Conservation (phyloP, 306 rosid species). For the Glycyrrhiza uralensis region DNA sequence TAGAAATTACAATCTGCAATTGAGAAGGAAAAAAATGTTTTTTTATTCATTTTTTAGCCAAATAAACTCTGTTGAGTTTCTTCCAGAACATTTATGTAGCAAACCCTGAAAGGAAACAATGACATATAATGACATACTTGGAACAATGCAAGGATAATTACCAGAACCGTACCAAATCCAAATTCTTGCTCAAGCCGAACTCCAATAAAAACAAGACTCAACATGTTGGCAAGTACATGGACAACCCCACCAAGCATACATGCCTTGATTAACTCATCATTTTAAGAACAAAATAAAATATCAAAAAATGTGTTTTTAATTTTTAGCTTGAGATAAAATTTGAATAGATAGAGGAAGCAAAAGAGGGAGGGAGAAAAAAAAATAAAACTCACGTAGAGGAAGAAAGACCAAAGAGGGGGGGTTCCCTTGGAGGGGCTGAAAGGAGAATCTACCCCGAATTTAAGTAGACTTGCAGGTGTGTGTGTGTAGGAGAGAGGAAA, state of each 20-base stretch:
- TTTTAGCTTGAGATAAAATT: neutral
- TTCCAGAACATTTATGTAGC: neutral
- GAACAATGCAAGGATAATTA: conserved; percentile 30
- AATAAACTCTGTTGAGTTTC: neutral
- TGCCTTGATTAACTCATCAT: neutral
- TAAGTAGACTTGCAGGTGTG: no score
- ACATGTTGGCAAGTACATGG: conserved; percentile 80
- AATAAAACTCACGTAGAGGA: conserved; percentile 49
- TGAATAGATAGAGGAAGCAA: neutral
- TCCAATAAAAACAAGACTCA: conserved; percentile 78
- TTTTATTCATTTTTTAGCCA: neutral
- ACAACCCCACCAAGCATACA: conserved; percentile 49
- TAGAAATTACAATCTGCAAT: conserved; percentile 16
- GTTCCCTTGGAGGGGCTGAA: conserved; percentile 74
- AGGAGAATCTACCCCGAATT: conserved; percentile 75
- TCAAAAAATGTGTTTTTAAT: neutral
- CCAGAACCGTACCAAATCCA: conserved; percentile 75
- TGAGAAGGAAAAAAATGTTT: neutral
- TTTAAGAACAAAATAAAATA: neutral
- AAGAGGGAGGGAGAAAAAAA: no score
- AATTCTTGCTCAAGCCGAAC: conserved; percentile 86
- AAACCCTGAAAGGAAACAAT: neutral
- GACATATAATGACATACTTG: neutral
- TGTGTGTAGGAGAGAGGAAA: no score
- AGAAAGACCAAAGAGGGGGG: conserved; percentile 89